Base-by-base conservation (phyloP, 306 rosid species). In the Senna siamea region DNA sequence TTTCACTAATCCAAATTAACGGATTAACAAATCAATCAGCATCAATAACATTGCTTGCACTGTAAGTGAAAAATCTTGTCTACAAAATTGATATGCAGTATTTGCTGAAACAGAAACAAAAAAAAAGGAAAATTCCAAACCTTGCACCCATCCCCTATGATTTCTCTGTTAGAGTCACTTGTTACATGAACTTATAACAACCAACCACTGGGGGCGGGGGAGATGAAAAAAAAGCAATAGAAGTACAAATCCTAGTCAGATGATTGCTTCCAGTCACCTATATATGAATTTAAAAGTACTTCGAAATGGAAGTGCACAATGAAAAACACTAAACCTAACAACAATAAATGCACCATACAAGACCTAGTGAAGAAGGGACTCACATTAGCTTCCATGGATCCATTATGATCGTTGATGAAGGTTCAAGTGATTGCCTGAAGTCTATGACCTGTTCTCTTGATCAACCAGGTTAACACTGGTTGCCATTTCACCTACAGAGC, bases 361-460 rank as follows among this genome's bases (percentile, higher is more conserved):
- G 53, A 58, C 48, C 28, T 35, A 10, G 14, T 12, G 66, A 28
- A 54, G 67, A 73, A 62, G 51, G 69, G 18, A 59, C 77, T 61
- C 43, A 75, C 77, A 68, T 20, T 18, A 22, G 64, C 72, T 66
- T 66, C 70, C 43, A 59, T 35, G 52, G 44, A 65, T 52, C 68
- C 46, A 14, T 13, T 71, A 38, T 19, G 28, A 47, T 60, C 41
- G 81, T 58, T 19, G 58, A 57, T 6, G 70, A 23, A 74, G 37
- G 69, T 58, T 32, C 35, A 72, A 35, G 66, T 44, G 23, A 52
- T 40, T 30, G 47, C 50, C 68, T 26, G 50, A 64, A 37, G 53
- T 61, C 68, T 53, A 35, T 54, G 51, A 48, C 75, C 51, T 44
- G 75, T 55, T 72, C 76, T 19, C 52, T 61, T 38, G 54, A 70